A percentile compares a stretch with the other conserved stretches of the same genome.
These are phyloP conservation scores for Aspergillus quadrilineatus DNA, from an alignment of 2,329 filamentous ascomycete genomes.

Conservation along the genomic window DNA sequence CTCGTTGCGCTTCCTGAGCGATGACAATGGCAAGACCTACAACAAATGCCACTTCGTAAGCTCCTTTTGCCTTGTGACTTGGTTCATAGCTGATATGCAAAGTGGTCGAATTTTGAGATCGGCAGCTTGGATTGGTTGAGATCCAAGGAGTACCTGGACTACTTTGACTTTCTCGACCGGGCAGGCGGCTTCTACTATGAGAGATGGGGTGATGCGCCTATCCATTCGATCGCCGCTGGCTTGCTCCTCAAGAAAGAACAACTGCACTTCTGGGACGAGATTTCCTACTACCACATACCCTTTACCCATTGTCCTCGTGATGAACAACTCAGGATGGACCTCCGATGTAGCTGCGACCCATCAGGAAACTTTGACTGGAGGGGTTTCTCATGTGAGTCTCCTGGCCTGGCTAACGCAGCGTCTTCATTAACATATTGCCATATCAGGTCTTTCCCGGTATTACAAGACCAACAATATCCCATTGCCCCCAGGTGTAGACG, in stretches of 20 bases:
- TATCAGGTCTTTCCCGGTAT: conserved; percentile 74
- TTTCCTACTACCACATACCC: conserved; percentile 95
- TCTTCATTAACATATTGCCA: background rate
- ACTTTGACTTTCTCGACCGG: conserved; percentile 80
- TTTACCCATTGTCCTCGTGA: conserved; percentile 97
- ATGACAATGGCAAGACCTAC: conserved; percentile 87
- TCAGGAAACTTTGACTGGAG: conserved; percentile 99
- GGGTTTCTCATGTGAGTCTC: conserved; percentile 83
- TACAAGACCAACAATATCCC: conserved; percentile 78
- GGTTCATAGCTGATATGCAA: conserved; percentile 18
- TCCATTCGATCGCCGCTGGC: conserved; percentile 93
- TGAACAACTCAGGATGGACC: conserved; percentile 76
- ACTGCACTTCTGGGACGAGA: conserved; percentile 98
- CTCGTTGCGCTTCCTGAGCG: conserved; percentile 85
- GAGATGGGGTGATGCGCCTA: conserved; percentile 94
- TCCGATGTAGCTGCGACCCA: conserved; percentile 93
- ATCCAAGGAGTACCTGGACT: conserved; percentile 84
- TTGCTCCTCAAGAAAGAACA: conserved; percentile 88
- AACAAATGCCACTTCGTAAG: conserved; percentile 96
- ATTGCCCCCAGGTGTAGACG: conserved; percentile 84
- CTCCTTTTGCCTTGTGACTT: conserved; percentile 20
- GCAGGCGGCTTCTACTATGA: conserved; percentile 99
- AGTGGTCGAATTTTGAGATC: conserved; percentile 99
- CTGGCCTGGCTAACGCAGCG: background rate
- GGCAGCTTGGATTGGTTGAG: conserved; percentile 92